Conservation (phyloP, 176 grass and related monocot species). For the Oryza coarctata region DNA sequence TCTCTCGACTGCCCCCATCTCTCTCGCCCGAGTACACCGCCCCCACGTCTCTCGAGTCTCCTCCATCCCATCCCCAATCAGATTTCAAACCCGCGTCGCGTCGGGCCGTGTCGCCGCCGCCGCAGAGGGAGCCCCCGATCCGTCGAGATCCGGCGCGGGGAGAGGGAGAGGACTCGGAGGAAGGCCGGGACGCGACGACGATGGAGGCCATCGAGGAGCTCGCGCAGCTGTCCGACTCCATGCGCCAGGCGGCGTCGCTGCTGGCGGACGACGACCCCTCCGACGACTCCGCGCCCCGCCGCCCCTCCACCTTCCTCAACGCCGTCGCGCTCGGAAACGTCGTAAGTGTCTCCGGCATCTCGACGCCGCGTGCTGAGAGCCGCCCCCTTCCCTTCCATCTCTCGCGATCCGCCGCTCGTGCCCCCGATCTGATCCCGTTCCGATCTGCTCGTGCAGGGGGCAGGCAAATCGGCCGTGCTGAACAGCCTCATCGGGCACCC, state of each 20-base stretch:
- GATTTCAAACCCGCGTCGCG: slow-evolving; percentile 52
- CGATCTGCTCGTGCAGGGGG: slow-evolving; percentile 52
- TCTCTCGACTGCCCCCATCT: neutral
- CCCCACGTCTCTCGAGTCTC: slow-evolving; percentile 6
- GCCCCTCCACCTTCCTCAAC: slow-evolving; percentile 86
- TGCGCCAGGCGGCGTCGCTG: slow-evolving; percentile 85
- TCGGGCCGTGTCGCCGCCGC: slow-evolving; percentile 20
- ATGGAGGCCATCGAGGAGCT: slow-evolving; percentile 97
- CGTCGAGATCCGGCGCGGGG: slow-evolving; percentile 25
- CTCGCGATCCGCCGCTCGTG: slow-evolving; percentile 25
- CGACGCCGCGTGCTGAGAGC: neutral
- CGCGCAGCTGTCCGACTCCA: slow-evolving; percentile 71
- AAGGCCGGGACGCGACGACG: neutral
- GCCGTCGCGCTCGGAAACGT: slow-evolving; percentile 92
- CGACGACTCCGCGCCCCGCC: slow-evolving; percentile 48
- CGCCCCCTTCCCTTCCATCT: slow-evolving; percentile 1
- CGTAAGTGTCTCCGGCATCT: slow-evolving; percentile 53
- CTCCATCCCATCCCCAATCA: slow-evolving; percentile 6
- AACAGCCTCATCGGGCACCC: slow-evolving; percentile 96
- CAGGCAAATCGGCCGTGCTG: slow-evolving; percentile 86
- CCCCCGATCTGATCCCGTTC: slow-evolving; percentile 42
- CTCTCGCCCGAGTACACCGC: slow-evolving; percentile 17
- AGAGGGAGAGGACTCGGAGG: no score
- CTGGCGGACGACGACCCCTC: slow-evolving; percentile 92
- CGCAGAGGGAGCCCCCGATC: neutral